Conservation (phyloP, 2,329 filamentous ascomycete genomes). For the Penicillium sp. region DNA sequence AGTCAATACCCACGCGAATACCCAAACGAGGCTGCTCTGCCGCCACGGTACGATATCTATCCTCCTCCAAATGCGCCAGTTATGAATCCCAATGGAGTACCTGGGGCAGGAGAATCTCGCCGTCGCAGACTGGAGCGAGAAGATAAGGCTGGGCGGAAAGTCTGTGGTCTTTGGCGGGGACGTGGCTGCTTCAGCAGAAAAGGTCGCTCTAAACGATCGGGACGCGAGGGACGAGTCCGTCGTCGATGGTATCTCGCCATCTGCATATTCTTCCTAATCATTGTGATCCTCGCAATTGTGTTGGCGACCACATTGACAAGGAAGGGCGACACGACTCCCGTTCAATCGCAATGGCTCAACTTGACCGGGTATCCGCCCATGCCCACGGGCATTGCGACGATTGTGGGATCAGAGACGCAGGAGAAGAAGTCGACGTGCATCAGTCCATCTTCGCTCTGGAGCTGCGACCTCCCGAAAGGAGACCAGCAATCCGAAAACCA, state of each 20-base stretch:
- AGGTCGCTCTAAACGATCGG: constrained; percentile 64
- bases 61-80: constrained; percentile 25
- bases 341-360: constrained; percentile 69
- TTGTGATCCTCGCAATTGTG: constrained; percentile 58
- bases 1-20: constrained; percentile 32
- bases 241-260: constrained; percentile 60
- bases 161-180: constrained; percentile 64
- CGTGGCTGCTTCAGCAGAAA: constrained; percentile 60
- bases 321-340: constrained; percentile 42
- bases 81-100: constrained; percentile 21
- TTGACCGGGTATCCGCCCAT: constrained; percentile 82
- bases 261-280: constrained; percentile 50
- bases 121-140: constrained; percentile 63
- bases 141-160: constrained; percentile 57
- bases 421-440: constrained; percentile 67
- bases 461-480: constrained; percentile 78
- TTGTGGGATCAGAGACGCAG: constrained; percentile 68
- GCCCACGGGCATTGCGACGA: constrained; percentile 75
- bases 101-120: constrained; percentile 50
- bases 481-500: constrained; percentile 59
- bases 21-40: constrained; percentile 25
- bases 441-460: constrained; percentile 73
- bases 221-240: constrained; percentile 62
- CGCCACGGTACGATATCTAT: constrained; percentile 26
- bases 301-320: constrained; percentile 57